A percentile compares a stretch with the other conserved stretches of the same genome.
Conservation (phyloP, 352 stramenopile species). For the Pythium utonaiense region DNA sequence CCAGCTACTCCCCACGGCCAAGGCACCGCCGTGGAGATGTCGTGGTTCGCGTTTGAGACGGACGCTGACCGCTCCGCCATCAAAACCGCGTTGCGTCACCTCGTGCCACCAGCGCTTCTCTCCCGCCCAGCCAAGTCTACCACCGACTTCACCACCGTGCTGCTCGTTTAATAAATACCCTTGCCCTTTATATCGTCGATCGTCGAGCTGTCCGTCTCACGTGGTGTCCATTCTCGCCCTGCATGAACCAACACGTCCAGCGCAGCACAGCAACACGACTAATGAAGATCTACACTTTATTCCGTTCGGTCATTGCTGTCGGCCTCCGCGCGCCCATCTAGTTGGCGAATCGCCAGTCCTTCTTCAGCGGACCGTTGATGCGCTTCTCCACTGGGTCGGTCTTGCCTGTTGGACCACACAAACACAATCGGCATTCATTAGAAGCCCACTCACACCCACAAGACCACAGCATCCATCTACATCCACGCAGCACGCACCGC, state of each 20-base stretch:
- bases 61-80: background rate
- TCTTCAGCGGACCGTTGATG: constrained; percentile 76
- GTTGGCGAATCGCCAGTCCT: constrained; percentile 49
- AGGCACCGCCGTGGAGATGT: background rate
- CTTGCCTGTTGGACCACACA: constrained; percentile 40
- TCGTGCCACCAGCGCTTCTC: constrained; percentile 7
- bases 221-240: no score
- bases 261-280: no score
- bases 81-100: background rate
- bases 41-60: constrained; percentile 10
- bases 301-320: background rate
- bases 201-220: no score
- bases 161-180: background rate
- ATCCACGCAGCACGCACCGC: constrained; percentile 39
- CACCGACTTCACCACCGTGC: background rate
- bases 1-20: background rate
- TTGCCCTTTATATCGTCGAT: no score
- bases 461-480: no score
- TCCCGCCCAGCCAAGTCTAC: background rate
- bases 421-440: no score
- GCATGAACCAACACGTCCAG: no score
- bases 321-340: no score
- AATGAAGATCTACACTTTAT: background rate
- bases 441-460: no score
- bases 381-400: constrained; percentile 66